Conservation (phyloP, 2,329 filamentous ascomycete genomes). For the Aspergillus amoenus region DNA sequence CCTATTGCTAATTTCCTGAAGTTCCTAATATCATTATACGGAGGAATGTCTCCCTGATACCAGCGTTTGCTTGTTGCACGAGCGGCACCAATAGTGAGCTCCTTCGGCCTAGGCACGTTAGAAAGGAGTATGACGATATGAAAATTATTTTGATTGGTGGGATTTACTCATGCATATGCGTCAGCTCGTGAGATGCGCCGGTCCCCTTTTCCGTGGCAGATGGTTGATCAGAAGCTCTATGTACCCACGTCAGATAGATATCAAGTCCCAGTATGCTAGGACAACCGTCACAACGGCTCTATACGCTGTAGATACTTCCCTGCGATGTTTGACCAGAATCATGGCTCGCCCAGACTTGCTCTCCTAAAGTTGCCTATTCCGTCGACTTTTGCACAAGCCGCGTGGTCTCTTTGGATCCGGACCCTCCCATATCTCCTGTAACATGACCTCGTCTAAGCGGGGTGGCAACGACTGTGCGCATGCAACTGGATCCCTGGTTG, state of each 20-base stretch:
- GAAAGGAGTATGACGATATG: no score
- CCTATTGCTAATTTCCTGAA: background rate
- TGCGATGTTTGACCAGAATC: background rate
- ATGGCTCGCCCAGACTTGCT: background rate
- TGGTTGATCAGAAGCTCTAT: background rate
- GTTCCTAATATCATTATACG: background rate
- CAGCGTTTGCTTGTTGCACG: no score
- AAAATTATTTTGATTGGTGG: background rate
- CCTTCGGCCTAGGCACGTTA: no score
- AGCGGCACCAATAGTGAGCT: no score
- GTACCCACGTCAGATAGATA: background rate
- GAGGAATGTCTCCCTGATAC: background rate
- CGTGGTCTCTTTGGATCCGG: background rate
- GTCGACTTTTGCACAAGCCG: background rate
- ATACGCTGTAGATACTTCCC: background rate
- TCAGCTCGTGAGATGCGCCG: background rate
- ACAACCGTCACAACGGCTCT: background rate
- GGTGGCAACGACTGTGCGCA: background rate
- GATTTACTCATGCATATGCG: background rate
- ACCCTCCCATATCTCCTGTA: background rate
- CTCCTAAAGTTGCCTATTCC: background rate
- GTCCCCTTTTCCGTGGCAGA: background rate
- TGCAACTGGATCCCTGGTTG: background rate
- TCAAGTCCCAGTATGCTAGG: background rate
- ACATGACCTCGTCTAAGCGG: background rate